phyloP scores from a whole-genome alignment of 176 grass and related monocot genomes.

The Aegilops tauschii region DNA sequence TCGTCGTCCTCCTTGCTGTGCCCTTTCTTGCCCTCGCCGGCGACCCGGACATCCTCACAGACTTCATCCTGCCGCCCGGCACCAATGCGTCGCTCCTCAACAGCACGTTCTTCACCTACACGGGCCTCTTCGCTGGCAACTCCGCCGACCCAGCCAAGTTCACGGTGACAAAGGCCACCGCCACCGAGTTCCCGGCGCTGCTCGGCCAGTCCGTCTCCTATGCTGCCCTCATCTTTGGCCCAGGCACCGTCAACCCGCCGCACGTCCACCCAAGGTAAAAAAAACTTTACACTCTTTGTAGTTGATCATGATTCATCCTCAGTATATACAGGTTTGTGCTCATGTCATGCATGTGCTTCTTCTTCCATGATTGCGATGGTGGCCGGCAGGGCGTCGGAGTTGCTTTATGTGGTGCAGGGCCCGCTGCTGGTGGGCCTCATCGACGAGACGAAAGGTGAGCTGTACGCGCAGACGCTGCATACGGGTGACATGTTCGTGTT shows the following conservation, averaged over 20 bases:
- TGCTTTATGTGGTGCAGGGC: constrained; percentile 24
- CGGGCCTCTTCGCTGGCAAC: not conserved
- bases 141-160: constrained; percentile 10
- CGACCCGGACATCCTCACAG: constrained; percentile 42
- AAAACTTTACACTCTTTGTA: not conserved
- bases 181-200: constrained; percentile 38
- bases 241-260: constrained; percentile 37
- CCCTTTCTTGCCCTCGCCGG: not conserved
- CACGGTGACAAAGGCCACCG: constrained; percentile 23
- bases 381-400: constrained; percentile 23
- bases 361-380: too few relatives aligned
- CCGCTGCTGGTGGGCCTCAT: constrained; percentile 23
- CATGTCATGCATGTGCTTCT: too few relatives aligned
- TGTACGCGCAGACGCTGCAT: constrained; percentile 23
- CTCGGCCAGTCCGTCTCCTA: constrained; percentile 45
- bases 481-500: constrained; percentile 48
- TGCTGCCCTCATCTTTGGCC: constrained; percentile 18
- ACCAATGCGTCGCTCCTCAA: not conserved
- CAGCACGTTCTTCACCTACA: constrained; percentile 36
- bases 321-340: too few relatives aligned
- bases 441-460: constrained; percentile 17
- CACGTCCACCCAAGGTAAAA: constrained; percentile 42
- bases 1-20: not conserved
- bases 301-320: too few relatives aligned
- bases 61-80: constrained; percentile 6